These are phyloP conservation scores for Fraxinus nigra DNA, from an alignment of 305 asterid species.

Conservation along the genomic window DNA sequence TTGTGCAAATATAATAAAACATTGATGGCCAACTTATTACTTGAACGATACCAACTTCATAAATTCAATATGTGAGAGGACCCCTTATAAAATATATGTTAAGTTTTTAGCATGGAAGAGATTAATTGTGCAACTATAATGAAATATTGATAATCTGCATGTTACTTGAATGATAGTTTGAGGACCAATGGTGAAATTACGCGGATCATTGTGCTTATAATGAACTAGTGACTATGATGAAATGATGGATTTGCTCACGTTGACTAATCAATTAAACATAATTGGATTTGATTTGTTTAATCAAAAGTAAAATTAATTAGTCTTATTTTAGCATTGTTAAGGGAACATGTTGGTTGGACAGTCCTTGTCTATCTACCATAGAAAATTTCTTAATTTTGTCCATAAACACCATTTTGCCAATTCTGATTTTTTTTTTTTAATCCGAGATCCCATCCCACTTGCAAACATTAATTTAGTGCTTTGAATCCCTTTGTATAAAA, in stretches of 20 bases:
- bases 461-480: not conserved
- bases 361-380: conserved; percentile 26
- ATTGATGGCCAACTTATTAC: not conserved
- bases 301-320: not conserved
- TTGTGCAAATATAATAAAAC: not conserved
- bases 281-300: not conserved
- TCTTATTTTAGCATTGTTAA: not conserved
- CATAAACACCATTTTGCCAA: not conserved
- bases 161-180: not conserved
- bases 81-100: not conserved
- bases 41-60: not conserved
- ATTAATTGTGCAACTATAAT: not conserved
- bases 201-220: not conserved
- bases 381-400: not conserved
- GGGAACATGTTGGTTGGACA: conserved; percentile 33
- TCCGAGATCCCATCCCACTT: not conserved
- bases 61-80: not conserved
- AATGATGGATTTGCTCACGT: not conserved
- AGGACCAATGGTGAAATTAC: not conserved
- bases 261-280: not conserved
- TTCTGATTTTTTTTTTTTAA: not conserved
- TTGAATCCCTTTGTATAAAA: not conserved
- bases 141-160: not conserved
- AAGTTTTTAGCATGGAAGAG: not conserved
- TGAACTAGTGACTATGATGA: conserved; percentile 12